Percentiles rank a stretch among this genome's conserved stretches.
phyloP scores from a whole-genome alignment of 306 rosid species.

The Glycine latifolia region DNA sequence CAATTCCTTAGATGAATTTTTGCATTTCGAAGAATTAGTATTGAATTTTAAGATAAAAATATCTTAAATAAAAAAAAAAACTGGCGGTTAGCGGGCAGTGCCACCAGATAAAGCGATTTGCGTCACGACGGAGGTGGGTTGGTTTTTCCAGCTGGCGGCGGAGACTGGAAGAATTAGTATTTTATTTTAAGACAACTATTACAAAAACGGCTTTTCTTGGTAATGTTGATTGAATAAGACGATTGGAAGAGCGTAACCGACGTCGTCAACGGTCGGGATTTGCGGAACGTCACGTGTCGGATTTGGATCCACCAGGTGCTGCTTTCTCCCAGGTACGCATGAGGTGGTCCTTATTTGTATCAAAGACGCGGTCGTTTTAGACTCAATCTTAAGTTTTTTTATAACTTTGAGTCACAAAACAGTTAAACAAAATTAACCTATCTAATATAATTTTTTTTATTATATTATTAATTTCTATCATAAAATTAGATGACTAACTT shows the following conservation, averaged over 20 bases:
- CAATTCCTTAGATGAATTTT: too few species aligned
- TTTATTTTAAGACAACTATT: not conserved
- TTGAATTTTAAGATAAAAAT: too few species aligned
- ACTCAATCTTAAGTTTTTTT: not conserved
- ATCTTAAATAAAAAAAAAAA: too few species aligned
- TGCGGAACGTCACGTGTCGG: constrained; percentile 46
- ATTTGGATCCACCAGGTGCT: constrained; percentile 16
- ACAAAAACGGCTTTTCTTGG: too few species aligned
- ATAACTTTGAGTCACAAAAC: constrained; percentile 31
- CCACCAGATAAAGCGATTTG: too few species aligned
- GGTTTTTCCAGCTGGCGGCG: constrained; percentile 47
- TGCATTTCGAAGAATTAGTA: too few species aligned
- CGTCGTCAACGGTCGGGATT: constrained; percentile 26
- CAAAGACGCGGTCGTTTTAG: not conserved
- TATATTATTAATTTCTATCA: too few species aligned
- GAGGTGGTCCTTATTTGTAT: constrained; percentile 28
- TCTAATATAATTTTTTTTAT: too few species aligned
- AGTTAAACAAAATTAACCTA: constrained; percentile 14
- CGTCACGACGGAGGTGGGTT: not conserved
- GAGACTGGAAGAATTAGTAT: constrained; percentile 44
- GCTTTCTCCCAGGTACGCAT: not conserved
- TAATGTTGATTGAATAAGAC: not conserved
- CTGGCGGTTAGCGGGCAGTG: too few species aligned
- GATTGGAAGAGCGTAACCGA: constrained; percentile 42
- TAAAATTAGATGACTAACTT: too few species aligned